Base-by-base conservation (phyloP, 202 grass and related monocot species). In the Schoenoplectus tabernaemontani region DNA sequence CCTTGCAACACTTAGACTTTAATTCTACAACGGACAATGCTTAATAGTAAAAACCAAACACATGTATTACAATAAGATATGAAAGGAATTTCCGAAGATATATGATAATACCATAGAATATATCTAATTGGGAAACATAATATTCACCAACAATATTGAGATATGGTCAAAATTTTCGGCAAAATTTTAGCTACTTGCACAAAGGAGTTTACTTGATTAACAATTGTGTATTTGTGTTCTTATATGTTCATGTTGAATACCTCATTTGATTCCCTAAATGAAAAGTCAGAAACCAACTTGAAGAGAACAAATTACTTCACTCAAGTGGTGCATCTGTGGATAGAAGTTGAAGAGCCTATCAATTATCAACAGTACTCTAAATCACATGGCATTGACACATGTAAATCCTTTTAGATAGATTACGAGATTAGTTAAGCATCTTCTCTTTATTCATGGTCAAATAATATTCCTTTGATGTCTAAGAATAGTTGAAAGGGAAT, bases 371-470 rank as follows among this genome's bases (percentile, higher is more conserved):
- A 20, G 63, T 5, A 38, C 7, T 38, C 17, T 17, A 19, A 41
- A 62, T 78, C 57, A 78, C 57, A 59, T 59, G 57, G 56, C 53
- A 0, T 78, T 54, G 34, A 61, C 11, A 62, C 39, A 42, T 78
- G 17, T 19, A 16, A 51, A 16, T 28, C 57, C 39, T 75, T 53
- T 54, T 26, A 36, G 47, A 74, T 46, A 19, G 28, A 53, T 26
- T 75, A 54, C 69, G 51, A 42, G 9, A 78, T 78, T 28, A 28
- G 28, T 78, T 78, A 12, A 34, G 54, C 54, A 78, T 78, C 76
- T 78, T 41, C 1, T 42, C 23, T 43, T 78, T 78, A 43, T 78
- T 30, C 57, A 41, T 39, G 57, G 76, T 78, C 76, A 78, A 78
- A 43, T 53, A 53, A 44, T 60, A 78, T 78, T 62, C 56, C 19